These are phyloP conservation scores for Gnomoniopsis sp. DNA, from an alignment of 2,329 filamentous ascomycete species.

Conservation along the genomic window DNA sequence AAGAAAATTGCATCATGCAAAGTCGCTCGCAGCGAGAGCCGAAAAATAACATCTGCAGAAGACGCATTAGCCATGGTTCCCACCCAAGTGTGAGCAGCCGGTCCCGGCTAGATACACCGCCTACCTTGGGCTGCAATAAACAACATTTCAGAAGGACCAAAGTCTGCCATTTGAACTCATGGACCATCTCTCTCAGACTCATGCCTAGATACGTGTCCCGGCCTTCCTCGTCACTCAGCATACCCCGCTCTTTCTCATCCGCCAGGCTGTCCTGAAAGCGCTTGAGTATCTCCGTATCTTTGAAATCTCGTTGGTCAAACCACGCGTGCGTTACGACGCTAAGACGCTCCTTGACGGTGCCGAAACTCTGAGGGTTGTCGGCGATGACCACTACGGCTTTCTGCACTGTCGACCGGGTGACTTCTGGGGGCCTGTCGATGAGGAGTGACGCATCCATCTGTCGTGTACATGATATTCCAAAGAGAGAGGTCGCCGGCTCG, in stretches of 20 bases:
- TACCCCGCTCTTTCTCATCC: conserved; percentile 57
- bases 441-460: conserved; percentile 81
- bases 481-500: conserved; percentile 72
- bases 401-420: conserved; percentile 96
- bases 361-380: conserved; percentile 85
- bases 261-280: conserved; percentile 87
- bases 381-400: conserved; percentile 97
- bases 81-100: too few species aligned
- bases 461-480: conserved; percentile 92
- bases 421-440: conserved; percentile 76
- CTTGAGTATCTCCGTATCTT: conserved; percentile 83
- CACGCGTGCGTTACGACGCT: conserved; percentile 90
- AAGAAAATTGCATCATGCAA: conserved; percentile 97
- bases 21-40: conserved; percentile 92
- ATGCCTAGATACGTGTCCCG: conserved; percentile 84
- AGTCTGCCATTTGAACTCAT: conserved; percentile 93
- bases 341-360: conserved; percentile 83
- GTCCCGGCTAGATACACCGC: neutral
- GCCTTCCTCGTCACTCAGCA: conserved; percentile 64
- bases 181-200: conserved; percentile 86
- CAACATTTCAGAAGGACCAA: conserved; percentile 91
- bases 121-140: conserved; percentile 88
- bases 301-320: conserved; percentile 94
- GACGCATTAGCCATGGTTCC: neutral
- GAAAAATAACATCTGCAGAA: conserved; percentile 87